Evolutionary conservation across 306 rosid species (phyloP), one percentile per base, ranked within the genome.

Genomic region (Cajanus cajan): DNA sequence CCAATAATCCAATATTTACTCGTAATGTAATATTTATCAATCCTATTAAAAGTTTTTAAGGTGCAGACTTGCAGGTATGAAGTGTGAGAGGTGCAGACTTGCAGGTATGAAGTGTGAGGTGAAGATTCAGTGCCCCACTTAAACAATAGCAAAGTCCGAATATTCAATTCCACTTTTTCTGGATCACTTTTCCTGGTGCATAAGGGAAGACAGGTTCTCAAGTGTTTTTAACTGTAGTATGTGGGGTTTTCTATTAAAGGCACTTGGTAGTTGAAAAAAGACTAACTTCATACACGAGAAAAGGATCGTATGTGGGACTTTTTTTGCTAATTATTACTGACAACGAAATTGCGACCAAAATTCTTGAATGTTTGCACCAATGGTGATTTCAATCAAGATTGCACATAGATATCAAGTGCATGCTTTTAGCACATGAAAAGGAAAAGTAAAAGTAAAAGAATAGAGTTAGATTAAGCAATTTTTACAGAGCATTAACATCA

Each of bases 231-330:
- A 61, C 78, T 74, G 73, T 68, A 12, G 71, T 8, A 28, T 4
- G 59, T 72, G 81, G 75, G 84, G 79, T 15, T 28, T 28, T 71
- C 34, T n/a, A 14, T 21, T n/a, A 76, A 71, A 62, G 48, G 72
- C 9, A 7, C 1, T 7, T 73, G 78, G 68, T 85, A 47, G 74
- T 66, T 77, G 83, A 66, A 50, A 75, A 64, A 65, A 25, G n/a
- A 34, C 59, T 39, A 71, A 72, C 78, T 70, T 72, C 44, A 16
- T 47, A 58, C 52, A 16, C 7, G 83, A 78, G 81, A 73, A 77
- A 85, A 50, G 80, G 63, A 71, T 77, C 37, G 39, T 33, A 8
- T 70, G 10, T 40, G 33, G 66, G 31, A 21, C 71, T 44, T 58
- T 78, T n/a, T 55, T 22, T 44, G 31, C 14, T 28, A 34, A 22